Evolutionary conservation across 2,329 filamentous ascomycete genomes (phyloP).

Genomic region (Microsporum ferrugineum): DNA sequence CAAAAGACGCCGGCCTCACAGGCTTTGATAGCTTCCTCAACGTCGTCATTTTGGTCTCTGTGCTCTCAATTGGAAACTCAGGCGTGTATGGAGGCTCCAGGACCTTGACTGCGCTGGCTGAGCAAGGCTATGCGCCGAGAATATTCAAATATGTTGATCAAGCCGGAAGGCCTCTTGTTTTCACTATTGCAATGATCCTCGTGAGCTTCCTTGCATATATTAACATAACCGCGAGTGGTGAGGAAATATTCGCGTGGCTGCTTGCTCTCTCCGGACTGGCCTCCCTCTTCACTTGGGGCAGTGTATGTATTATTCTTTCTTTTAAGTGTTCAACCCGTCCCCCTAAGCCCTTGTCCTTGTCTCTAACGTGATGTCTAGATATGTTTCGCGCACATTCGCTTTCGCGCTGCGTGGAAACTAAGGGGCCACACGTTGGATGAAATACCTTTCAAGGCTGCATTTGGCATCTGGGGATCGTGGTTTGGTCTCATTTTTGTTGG

Average conservation of each 20-base stretch:
- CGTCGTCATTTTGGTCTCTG: conserved; percentile 51
- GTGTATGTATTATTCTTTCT: conserved; percentile 17
- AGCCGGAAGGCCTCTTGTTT: conserved; percentile 35
- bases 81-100: conserved; percentile 48
- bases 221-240: conserved; percentile 34
- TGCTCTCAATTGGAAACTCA: conserved; percentile 49
- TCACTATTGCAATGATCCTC: conserved; percentile 30
- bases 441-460: conserved; percentile 49
- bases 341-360: background rate
- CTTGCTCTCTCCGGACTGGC: conserved; percentile 52
- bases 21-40: conserved; percentile 57
- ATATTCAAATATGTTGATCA: conserved; percentile 38
- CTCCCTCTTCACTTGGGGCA: conserved; percentile 55
- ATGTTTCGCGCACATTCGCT: conserved; percentile 56
- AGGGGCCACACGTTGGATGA: conserved; percentile 50
- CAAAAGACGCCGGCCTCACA: conserved; percentile 48
- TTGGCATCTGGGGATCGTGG: conserved; percentile 51
- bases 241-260: conserved; percentile 52
- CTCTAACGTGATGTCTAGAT: conserved; percentile 28
- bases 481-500: conserved; percentile 46
- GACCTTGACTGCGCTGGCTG: conserved; percentile 44
- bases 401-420: conserved; percentile 48
- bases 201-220: conserved; percentile 35
- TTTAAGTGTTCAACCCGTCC: background rate
- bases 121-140: conserved; percentile 35